These are phyloP conservation scores for Plasmodium chabaudi DNA, from an alignment of 169 alveolate species.

Conservation along the genomic window DNA sequence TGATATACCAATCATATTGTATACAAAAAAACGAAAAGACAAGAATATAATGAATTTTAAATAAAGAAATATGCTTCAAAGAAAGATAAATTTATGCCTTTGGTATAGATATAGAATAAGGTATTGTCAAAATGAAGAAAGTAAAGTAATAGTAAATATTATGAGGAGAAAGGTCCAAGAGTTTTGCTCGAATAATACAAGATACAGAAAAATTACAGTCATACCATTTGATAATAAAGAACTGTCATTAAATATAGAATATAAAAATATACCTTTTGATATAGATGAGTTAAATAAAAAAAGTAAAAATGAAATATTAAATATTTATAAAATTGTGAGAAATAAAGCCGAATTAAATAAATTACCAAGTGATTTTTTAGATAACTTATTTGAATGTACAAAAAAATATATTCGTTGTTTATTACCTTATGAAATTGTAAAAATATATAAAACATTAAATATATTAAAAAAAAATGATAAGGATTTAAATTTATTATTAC, in stretches of 20 bases:
- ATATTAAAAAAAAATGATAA: conserved; percentile 40
- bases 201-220: conserved; percentile 47
- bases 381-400: conserved; percentile 61
- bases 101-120: neutral
- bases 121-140: neutral
- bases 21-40: too few species aligned
- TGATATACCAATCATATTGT: too few species aligned
- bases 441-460: conserved; percentile 37
- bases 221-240: conserved; percentile 42
- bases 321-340: conserved; percentile 52
- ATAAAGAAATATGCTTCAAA: too few species aligned
- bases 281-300: conserved; percentile 23
- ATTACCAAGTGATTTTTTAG: conserved; percentile 58
- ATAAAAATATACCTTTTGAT: conserved; percentile 63
- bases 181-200: conserved; percentile 2
- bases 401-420: conserved; percentile 59
- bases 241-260: neutral
- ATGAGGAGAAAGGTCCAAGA: neutral
- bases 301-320: conserved; percentile 38
- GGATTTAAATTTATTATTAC: conserved; percentile 30
- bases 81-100: too few species aligned
- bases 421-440: conserved; percentile 60
- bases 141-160: neutral
- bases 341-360: conserved; percentile 30
- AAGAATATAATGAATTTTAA: too few species aligned